Conservation (phyloP, 2,329 filamentous ascomycete genomes). For the Fusarium sp. region DNA sequence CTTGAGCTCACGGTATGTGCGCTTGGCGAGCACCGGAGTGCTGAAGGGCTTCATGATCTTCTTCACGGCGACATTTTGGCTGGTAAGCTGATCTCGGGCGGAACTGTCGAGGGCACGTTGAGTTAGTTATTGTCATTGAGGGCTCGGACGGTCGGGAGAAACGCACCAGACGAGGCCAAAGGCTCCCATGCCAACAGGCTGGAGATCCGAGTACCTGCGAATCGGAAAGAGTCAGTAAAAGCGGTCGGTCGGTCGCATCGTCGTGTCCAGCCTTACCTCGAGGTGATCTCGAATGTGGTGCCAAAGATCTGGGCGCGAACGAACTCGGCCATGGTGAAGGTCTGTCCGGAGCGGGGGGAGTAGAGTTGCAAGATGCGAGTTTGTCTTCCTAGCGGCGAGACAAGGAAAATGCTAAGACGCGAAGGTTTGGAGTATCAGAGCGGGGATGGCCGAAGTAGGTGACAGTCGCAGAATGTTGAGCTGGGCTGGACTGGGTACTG, state of each 20-base stretch:
- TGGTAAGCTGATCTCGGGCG: conserved; percentile 96
- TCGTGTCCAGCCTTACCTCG: conserved; percentile 71
- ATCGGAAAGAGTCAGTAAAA: conserved; percentile 24
- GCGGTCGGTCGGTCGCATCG: background rate
- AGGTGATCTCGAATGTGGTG: conserved; percentile 99
- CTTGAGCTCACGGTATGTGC: conserved; percentile 97
- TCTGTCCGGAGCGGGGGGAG: conserved; percentile 18
- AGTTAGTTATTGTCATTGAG: conserved; percentile 13
- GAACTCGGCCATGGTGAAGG: conserved; percentile 92
- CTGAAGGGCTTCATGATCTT: conserved; percentile 99
- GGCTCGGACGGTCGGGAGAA: conserved; percentile 16
- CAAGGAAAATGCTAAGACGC: conserved; percentile 26
- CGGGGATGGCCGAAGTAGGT: conserved; percentile 30
- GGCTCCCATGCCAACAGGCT: conserved; percentile 98
- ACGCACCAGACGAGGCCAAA: conserved; percentile 97
- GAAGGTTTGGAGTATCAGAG: conserved; percentile 19
- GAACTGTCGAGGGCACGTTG: conserved; percentile 69
- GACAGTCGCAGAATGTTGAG: conserved; percentile 26
- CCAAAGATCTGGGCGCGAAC: conserved; percentile 99
- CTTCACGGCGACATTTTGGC: conserved; percentile 97
- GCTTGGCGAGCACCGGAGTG: conserved; percentile 97
- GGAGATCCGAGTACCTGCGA: conserved; percentile 92
- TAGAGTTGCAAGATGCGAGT: conserved; percentile 20
- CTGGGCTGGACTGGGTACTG: conserved; percentile 4
- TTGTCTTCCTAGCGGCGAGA: conserved; percentile 23